These are phyloP conservation scores for Mariannaea sp. DNA, from an alignment of 2,329 filamentous ascomycete genomes.

Conservation along the genomic window DNA sequence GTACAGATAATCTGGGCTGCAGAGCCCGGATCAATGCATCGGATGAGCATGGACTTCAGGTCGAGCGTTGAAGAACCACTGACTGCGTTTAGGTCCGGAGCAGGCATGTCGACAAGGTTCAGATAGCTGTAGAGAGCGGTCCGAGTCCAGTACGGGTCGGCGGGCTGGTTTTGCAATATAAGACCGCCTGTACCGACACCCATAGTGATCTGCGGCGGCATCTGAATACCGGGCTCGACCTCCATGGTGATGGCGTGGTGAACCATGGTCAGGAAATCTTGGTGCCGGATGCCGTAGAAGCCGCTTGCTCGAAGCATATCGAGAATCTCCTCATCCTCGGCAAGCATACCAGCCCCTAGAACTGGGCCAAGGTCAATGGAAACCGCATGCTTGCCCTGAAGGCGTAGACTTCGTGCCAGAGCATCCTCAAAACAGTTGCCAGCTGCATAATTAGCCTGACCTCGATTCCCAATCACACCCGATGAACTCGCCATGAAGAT, in stretches of 20 bases:
- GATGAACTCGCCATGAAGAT: slow-evolving; percentile 60
- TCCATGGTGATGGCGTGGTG: slow-evolving; percentile 51
- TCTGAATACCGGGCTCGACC: slow-evolving; percentile 30
- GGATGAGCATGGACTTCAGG: slow-evolving; percentile 42
- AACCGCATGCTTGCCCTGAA: slow-evolving; percentile 44
- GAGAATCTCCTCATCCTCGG: slow-evolving; percentile 52
- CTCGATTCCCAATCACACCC: slow-evolving; percentile 60
- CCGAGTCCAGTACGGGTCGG: slow-evolving; percentile 59
- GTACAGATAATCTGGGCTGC: slow-evolving; percentile 43
- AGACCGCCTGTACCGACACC: slow-evolving; percentile 61
- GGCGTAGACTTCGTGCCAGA: slow-evolving; percentile 46
- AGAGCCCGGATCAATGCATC: slow-evolving; percentile 34
- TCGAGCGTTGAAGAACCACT: slow-evolving; percentile 27
- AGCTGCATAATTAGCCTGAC: slow-evolving; percentile 63
- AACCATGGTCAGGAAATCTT: slow-evolving; percentile 55
- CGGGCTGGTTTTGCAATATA: slow-evolving; percentile 55
- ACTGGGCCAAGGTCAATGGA: slow-evolving; percentile 59
- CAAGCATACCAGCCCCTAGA: slow-evolving; percentile 59
- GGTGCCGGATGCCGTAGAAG: slow-evolving; percentile 58
- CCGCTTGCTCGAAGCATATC: slow-evolving; percentile 55
- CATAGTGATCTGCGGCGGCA: slow-evolving; percentile 56
- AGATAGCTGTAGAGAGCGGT: slow-evolving; percentile 55
- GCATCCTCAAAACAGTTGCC: slow-evolving; percentile 58
- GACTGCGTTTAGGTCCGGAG: slow-evolving; percentile 34
- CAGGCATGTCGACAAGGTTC: slow-evolving; percentile 53